These are phyloP conservation scores for Lagenidium giganteum DNA, from an alignment of 352 stramenopile species.

Conservation along the genomic window DNA sequence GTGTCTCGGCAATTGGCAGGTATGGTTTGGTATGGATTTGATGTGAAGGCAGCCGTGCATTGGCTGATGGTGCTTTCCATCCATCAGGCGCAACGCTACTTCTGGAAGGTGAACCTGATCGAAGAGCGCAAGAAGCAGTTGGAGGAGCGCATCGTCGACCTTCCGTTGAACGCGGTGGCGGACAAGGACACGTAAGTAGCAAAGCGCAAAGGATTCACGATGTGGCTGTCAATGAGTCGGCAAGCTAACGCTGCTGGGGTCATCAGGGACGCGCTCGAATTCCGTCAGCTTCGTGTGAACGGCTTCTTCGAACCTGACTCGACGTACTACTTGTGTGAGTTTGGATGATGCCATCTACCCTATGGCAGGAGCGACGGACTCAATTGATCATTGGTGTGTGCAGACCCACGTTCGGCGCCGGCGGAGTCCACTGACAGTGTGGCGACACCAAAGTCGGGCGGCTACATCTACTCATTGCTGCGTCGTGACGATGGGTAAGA, in stretches of 20 bases:
- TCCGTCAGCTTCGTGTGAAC: slow-evolving; percentile 61
- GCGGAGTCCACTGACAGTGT: slow-evolving; percentile 73
- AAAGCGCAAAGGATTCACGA: not conserved
- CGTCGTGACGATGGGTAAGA: slow-evolving; percentile 55
- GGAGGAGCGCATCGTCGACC: slow-evolving; percentile 42
- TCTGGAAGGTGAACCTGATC: slow-evolving; percentile 86
- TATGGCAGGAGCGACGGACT: too few species aligned
- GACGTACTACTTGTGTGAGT: slow-evolving; percentile 79
- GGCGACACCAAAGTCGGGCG: slow-evolving; percentile 72
- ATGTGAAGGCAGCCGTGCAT: not conserved
- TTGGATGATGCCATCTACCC: too few species aligned
- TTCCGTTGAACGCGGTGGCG: slow-evolving; percentile 54
- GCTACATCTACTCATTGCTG: slow-evolving; percentile 83
- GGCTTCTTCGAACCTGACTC: slow-evolving; percentile 63
- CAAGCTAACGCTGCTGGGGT: not conserved
- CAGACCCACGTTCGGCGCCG: slow-evolving; percentile 78
- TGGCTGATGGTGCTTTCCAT: not conserved
- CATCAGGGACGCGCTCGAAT: slow-evolving; percentile 71
- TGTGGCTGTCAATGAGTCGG: not conserved
- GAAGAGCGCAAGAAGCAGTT: slow-evolving; percentile 81
- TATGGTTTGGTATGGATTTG: slow-evolving; percentile 2
- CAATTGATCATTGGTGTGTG: too few species aligned
- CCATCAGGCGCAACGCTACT: slow-evolving; percentile 77
- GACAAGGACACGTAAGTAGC: slow-evolving; percentile 44
- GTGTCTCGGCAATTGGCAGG: slow-evolving; percentile 80